Evolutionary conservation across 768 basidiomycete genomes (phyloP).

Genomic region (Boletus sp.): DNA sequence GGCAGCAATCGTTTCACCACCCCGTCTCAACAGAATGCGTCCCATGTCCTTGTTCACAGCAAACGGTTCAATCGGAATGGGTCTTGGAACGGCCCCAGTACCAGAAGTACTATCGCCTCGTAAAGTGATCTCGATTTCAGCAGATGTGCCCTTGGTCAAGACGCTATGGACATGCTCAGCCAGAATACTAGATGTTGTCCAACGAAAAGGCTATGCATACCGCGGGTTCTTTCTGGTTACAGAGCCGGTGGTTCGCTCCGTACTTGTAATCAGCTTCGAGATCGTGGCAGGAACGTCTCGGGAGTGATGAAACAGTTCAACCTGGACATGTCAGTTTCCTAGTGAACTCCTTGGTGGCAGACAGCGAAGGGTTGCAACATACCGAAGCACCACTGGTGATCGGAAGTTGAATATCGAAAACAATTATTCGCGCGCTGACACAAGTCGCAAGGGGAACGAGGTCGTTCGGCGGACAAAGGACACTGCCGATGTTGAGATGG

Average conservation of each 20-base stretch:
- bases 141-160: slow-evolving; percentile 78
- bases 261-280: slow-evolving; percentile 68
- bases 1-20: slow-evolving; percentile 92
- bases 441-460: slow-evolving; percentile 70
- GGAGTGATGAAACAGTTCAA: slow-evolving; percentile 95
- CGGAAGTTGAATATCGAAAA: slow-evolving; percentile 90
- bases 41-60: slow-evolving; percentile 94
- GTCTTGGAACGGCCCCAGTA: slow-evolving; percentile 40
- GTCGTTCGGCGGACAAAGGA: slow-evolving; percentile 74
- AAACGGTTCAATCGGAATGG: slow-evolving; percentile 87
- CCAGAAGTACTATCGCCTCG: slow-evolving; percentile 54
- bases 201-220: slow-evolving; percentile 33
- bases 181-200: not conserved
- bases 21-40: slow-evolving; percentile 77
- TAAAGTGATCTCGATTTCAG: slow-evolving; percentile 80
- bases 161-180: slow-evolving; percentile 49
- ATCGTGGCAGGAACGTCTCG: slow-evolving; percentile 88
- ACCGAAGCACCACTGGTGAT: slow-evolving; percentile 87
- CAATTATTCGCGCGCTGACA: slow-evolving; percentile 86
- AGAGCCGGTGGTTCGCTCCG: slow-evolving; percentile 76
- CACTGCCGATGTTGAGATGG: slow-evolving; percentile 82
- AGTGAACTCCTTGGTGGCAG: not conserved
- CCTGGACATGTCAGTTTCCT: slow-evolving; percentile 36
- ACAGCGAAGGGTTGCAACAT: slow-evolving; percentile 18
- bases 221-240: slow-evolving; percentile 78